phyloP scores from a whole-genome alignment of 345 rosid species.

The Rhodamnia rubescens region DNA sequence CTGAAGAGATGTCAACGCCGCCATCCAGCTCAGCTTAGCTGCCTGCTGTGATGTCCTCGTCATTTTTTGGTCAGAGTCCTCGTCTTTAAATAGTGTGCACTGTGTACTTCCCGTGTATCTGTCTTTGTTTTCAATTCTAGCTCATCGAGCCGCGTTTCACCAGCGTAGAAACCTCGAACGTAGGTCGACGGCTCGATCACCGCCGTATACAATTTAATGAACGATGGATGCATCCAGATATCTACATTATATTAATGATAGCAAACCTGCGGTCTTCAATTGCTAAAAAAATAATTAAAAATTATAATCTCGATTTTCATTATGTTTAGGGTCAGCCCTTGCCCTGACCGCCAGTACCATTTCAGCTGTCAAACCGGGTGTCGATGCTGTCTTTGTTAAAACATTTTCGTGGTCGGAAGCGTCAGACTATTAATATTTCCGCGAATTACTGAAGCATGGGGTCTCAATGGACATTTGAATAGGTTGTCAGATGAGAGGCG shows the following conservation, averaged over 20 bases:
- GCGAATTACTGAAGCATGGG: background rate
- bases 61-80: too few species aligned
- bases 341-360: background rate
- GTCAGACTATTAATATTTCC: background rate
- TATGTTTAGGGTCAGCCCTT: background rate
- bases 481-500: background rate
- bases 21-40: background rate
- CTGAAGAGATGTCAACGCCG: background rate
- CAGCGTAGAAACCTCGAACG: background rate
- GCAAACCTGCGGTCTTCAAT: background rate
- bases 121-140: background rate
- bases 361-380: background rate
- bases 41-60: too few species aligned
- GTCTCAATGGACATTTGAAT: background rate
- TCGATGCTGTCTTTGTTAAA: background rate
- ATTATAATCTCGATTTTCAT: background rate
- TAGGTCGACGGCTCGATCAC: background rate
- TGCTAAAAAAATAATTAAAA: background rate
- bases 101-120: background rate
- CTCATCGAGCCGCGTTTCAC: background rate
- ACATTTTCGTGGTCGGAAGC: background rate
- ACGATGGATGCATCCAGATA: background rate
- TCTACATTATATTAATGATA: background rate
- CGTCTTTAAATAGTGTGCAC: background rate
- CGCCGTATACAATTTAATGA: background rate